Evolutionary conservation across 768 basidiomycete species (phyloP).

Genomic region (Kwoniella botswanensis): DNA sequence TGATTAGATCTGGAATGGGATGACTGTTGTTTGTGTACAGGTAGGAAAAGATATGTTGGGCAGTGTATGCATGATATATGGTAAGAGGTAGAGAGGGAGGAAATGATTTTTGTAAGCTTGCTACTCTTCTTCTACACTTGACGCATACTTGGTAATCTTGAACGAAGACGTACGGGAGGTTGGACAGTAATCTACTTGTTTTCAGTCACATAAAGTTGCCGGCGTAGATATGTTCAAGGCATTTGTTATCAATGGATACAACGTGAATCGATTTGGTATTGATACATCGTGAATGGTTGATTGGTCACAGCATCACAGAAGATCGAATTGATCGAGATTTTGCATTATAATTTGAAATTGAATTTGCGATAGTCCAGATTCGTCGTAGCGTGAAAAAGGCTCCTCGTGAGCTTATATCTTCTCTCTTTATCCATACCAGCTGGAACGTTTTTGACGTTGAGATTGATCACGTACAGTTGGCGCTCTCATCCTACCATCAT

Average conservation of each 20-base stretch:
- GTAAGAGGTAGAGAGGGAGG: conserved; percentile 9
- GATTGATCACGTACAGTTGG: conserved; percentile 44
- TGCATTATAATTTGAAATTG: neutral
- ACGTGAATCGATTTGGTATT: neutral
- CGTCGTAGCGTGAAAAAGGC: neutral
- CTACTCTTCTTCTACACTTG: conserved; percentile 16
- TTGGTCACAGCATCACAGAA: too few relatives aligned
- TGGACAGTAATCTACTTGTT: conserved; percentile 48
- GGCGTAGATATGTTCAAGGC: neutral
- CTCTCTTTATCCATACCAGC: conserved; percentile 24
- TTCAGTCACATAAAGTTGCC: too few relatives aligned
- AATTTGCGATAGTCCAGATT: neutral
- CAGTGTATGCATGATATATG: neutral
- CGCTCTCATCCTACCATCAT: conserved; percentile 31
- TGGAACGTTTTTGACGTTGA: conserved; percentile 15
- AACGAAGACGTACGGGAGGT: conserved; percentile 47
- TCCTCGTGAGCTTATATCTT: conserved; percentile 6
- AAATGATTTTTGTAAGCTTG: conserved; percentile 22
- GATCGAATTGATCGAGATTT: neutral
- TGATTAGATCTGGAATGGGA: conserved; percentile 23
- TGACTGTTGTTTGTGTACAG: conserved; percentile 9
- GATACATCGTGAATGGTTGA: neutral
- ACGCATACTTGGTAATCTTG: conserved; percentile 10
- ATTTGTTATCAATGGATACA: neutral
- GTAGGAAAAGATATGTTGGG: neutral